Percentiles rank a stretch among this genome's conserved stretches.
These are phyloP conservation scores for Phytopythium cucurbitacearum DNA, from an alignment of 352 stramenopile species.

Conservation along the genomic window DNA sequence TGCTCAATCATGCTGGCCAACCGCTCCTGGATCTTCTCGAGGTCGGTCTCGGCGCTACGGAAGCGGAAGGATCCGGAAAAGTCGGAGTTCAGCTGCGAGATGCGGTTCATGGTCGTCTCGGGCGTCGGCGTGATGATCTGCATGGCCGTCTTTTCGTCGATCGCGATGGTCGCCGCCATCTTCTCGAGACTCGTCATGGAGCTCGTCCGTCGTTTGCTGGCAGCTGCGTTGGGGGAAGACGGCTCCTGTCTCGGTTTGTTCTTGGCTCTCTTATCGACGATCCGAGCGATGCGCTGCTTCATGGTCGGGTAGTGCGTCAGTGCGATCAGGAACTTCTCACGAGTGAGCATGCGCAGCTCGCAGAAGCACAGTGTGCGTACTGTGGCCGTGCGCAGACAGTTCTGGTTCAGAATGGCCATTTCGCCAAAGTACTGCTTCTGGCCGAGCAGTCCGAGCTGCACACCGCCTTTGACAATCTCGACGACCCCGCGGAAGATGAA, in stretches of 20 bases:
- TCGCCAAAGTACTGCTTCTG: slow-evolving; percentile 85
- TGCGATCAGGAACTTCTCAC: slow-evolving; percentile 74
- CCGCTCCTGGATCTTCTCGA: slow-evolving; percentile 72
- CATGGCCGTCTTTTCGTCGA: slow-evolving; percentile 50
- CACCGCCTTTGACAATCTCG: slow-evolving; percentile 53
- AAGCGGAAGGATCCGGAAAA: slow-evolving; percentile 73
- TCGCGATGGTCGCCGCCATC: slow-evolving; percentile 38
- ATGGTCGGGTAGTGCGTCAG: slow-evolving; percentile 70
- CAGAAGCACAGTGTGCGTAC: slow-evolving; percentile 79
- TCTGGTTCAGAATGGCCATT: slow-evolving; percentile 78
- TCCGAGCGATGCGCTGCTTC: slow-evolving; percentile 73
- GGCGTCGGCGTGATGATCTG: slow-evolving; percentile 34
- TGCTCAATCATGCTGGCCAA: slow-evolving; percentile 52
- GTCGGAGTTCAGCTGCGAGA: slow-evolving; percentile 87
- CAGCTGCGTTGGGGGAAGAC: not conserved
- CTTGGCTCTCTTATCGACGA: slow-evolving; percentile 62
- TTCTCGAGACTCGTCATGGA: slow-evolving; percentile 45
- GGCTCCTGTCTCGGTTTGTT: slow-evolving; percentile 20
- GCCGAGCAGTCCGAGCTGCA: slow-evolving; percentile 61
- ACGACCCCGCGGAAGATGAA: slow-evolving; percentile 81
- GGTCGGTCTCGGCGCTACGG: slow-evolving; percentile 55
- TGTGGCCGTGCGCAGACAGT: slow-evolving; percentile 64
- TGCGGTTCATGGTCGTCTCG: slow-evolving; percentile 60
- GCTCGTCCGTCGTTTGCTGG: slow-evolving; percentile 9
- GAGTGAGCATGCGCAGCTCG: slow-evolving; percentile 74